Conservation (phyloP, 2,329 filamentous ascomycete genomes). For the Lecanicillium sp. region DNA sequence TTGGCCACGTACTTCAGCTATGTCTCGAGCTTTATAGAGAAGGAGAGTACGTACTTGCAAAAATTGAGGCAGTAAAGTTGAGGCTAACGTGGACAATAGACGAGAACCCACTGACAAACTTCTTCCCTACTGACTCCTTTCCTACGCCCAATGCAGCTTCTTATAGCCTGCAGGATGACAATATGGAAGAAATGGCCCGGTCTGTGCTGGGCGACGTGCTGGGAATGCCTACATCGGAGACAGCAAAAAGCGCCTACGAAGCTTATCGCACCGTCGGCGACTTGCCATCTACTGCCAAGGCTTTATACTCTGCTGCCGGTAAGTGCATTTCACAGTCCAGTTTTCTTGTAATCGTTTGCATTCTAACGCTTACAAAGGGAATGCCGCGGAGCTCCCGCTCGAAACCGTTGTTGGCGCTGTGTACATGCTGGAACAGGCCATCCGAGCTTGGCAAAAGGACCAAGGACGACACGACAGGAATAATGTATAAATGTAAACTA, state of each 20-base stretch:
- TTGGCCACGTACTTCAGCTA: conserved; percentile 58
- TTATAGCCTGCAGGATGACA: conserved; percentile 17
- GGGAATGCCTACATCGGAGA: conserved; percentile 1
- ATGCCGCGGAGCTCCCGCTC: conserved; percentile 24
- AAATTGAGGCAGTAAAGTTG: neutral
- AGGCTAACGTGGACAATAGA: conserved; percentile 11
- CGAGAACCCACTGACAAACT: conserved; percentile 20
- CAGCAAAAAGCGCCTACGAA: conserved; percentile 16
- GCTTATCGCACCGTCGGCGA: conserved; percentile 23
- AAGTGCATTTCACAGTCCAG: conserved; percentile 7
- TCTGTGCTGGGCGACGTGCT: conserved; percentile 14
- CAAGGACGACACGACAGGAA: neutral
- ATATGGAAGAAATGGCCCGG: conserved; percentile 16
- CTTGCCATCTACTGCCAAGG: conserved; percentile 20
- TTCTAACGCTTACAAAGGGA: conserved; percentile 16
- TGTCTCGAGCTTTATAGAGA: conserved; percentile 23
- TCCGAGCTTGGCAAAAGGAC: conserved; percentile 25
- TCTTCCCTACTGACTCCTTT: conserved; percentile 25
- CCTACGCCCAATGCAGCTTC: conserved; percentile 10
- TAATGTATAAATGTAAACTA: conserved; percentile 1
- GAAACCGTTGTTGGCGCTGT: conserved; percentile 26
- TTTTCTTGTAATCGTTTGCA: conserved; percentile 6
- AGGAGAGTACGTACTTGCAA: conserved; percentile 19
- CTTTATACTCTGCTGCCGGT: conserved; percentile 26
- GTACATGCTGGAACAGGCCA: conserved; percentile 28